These are phyloP conservation scores for Amniculicola lignicola DNA, from an alignment of 495 filamentous ascomycete genomes.

Conservation along the genomic window DNA sequence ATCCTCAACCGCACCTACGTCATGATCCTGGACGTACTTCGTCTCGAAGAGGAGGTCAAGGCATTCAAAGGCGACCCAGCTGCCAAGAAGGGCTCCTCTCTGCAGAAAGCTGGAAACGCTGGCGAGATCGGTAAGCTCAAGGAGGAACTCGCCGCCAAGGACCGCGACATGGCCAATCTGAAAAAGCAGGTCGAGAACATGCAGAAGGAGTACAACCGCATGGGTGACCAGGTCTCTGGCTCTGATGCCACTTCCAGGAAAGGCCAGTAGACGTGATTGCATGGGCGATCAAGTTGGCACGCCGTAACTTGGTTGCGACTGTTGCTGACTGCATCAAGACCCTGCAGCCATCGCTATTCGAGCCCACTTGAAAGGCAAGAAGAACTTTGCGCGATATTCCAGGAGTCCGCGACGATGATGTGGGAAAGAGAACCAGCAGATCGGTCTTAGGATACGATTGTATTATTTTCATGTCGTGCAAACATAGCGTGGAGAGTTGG, in stretches of 20 bases:
- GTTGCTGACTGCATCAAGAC: too few relatives aligned
- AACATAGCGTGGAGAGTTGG: neutral
- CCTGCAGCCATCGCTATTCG: too few relatives aligned
- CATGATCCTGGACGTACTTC: conserved; percentile 92
- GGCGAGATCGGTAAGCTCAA: conserved; percentile 70
- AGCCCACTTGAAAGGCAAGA: too few relatives aligned
- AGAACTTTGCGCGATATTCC: too few relatives aligned
- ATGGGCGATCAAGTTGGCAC: too few relatives aligned
- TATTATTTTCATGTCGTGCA: neutral
- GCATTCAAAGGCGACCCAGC: conserved; percentile 74
- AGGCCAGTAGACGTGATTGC: conserved; percentile 61
- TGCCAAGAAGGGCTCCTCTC: conserved; percentile 60
- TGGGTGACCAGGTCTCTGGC: conserved; percentile 73
- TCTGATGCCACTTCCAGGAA: conserved; percentile 61
- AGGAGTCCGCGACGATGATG: too few relatives aligned
- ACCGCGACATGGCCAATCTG: conserved; percentile 47
- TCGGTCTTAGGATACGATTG: too few relatives aligned
- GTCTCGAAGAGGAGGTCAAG: conserved; percentile 91
- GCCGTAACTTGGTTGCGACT: too few relatives aligned
- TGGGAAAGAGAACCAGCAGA: too few relatives aligned
- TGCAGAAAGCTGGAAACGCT: conserved; percentile 63
- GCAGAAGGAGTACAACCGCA: conserved; percentile 84
- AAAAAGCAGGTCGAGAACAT: conserved; percentile 74
- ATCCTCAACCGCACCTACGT: conserved; percentile 99
- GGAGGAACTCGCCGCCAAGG: conserved; percentile 50